Conservation (phyloP, 108 stramenopile species). For the Cyclotella choctawhatcheeana region DNA sequence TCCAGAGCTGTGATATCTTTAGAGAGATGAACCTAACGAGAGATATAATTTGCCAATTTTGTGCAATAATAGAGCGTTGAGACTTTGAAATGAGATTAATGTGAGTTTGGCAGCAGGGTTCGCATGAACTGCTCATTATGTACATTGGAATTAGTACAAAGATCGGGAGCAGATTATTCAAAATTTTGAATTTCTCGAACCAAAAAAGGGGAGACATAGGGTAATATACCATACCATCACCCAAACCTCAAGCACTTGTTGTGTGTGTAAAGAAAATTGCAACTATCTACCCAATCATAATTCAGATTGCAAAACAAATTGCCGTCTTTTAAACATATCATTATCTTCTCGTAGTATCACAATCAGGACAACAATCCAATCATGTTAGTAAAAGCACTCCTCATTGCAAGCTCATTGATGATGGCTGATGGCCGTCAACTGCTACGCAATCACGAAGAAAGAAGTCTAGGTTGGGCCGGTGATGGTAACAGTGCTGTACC, state of each 20-base stretch:
- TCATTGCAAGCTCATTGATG: not conserved
- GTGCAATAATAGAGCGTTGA: no score
- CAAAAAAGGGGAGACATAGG: not conserved
- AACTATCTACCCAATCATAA: not conserved
- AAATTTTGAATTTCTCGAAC: not conserved
- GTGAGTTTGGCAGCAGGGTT: no score
- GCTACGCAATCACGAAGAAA: slow-evolving; percentile 2
- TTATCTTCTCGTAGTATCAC: no score
- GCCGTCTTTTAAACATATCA: not conserved
- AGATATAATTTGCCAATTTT: not conserved
- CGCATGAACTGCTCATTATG: no score
- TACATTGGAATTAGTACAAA: not conserved
- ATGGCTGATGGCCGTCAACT: slow-evolving; percentile 12
- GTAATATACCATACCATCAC: not conserved
- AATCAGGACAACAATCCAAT: not conserved
- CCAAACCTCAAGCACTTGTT: not conserved
- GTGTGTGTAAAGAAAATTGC: no score
- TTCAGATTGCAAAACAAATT: not conserved
- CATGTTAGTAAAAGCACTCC: slow-evolving; percentile 11
- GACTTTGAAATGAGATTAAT: no score
- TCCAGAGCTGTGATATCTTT: not conserved
- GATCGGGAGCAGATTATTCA: not conserved
- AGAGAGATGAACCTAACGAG: not conserved
- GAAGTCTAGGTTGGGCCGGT: not conserved
- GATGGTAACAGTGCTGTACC: slow-evolving; percentile 5